These are phyloP conservation scores for Aspergillus tamarii DNA, from an alignment of 2,329 filamentous ascomycete genomes.

Conservation along the genomic window DNA sequence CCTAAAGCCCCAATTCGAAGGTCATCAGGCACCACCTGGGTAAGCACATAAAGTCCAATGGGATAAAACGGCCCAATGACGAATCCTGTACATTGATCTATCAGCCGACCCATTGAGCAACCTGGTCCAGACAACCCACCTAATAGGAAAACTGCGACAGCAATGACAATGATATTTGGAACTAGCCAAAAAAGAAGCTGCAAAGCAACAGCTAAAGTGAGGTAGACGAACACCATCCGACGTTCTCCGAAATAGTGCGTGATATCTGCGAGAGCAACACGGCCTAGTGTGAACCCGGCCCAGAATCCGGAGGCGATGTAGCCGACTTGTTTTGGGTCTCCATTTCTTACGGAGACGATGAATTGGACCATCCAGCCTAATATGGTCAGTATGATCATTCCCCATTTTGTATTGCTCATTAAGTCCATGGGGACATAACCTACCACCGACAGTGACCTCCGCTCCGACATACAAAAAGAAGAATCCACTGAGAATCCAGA, in stretches of 20 bases:
- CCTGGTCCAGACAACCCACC: slow-evolving; percentile 14
- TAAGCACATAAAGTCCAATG: slow-evolving; percentile 30
- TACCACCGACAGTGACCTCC: slow-evolving; percentile 29
- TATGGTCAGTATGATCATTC: not conserved
- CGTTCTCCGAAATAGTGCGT: slow-evolving; percentile 29
- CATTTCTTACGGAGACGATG: slow-evolving; percentile 27
- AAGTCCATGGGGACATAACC: not conserved
- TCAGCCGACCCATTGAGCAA: not conserved
- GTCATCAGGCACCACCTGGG: slow-evolving; percentile 25
- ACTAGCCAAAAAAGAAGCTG: slow-evolving; percentile 29
- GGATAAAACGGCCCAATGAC: slow-evolving; percentile 30
- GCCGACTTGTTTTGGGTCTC: slow-evolving; percentile 27
- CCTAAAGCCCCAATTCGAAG: slow-evolving; percentile 29
- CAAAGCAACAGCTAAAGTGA: slow-evolving; percentile 20
- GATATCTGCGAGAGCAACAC: slow-evolving; percentile 26
- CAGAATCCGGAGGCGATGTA: slow-evolving; percentile 30
- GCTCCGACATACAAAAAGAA: slow-evolving; percentile 30
- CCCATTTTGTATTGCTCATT: not conserved
- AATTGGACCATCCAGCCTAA: slow-evolving; percentile 30
- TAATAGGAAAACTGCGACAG: slow-evolving; percentile 26
- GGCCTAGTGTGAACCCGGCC: slow-evolving; percentile 27
- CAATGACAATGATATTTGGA: slow-evolving; percentile 26
- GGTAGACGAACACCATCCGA: slow-evolving; percentile 29
- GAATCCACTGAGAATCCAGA: slow-evolving; percentile 30
- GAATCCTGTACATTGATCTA: slow-evolving; percentile 19